Evolutionary conservation across 177 flowering plant genomes (phyloP), one percentile per base, ranked within the genome.

Genomic region (Vitis hybrid): DNA sequence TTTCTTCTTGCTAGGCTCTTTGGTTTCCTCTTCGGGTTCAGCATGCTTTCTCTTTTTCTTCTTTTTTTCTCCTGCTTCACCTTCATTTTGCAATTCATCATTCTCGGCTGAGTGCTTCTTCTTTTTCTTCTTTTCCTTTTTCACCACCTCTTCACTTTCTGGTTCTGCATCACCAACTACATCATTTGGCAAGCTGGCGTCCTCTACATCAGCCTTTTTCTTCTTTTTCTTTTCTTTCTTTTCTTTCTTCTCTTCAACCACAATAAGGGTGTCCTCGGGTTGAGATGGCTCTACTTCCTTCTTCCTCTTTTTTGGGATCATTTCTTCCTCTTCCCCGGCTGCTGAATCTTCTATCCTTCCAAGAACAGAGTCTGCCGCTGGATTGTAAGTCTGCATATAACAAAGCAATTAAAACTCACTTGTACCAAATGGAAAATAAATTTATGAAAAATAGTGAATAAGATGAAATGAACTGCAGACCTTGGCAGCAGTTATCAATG

Each of bases 401-500:
- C 11, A 56, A 19, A 27, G 12, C 49, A 12, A 18, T 60, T 3
- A 66, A 35, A 51, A 62, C 18, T 3, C 11, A 19, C 8, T 49
- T 5, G 14, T 1, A 30, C 32, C 7, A 67, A 16, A 15, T 11
- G 9, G 62, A 60, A 1, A 40, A 13, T 3, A 2, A 18, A 62
- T 10, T 56, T 7, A 52, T 51, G 11, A 56, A 62, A n/a, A 4
- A 27, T 48, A 32, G 10, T 14, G 18, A 16, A 46, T 11, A 19
- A 11, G 8, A n/a, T 2, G 65, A 71, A 27, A 35, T 3, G 58
- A 54, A 61, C 46, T 11, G 12, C 70, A 75, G 18, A 91, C 99
- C 99, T 95, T 93, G 2, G 98, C 94, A 60, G 99, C 71, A 51
- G 94, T 88, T 54, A 91, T 82, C 67, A 93, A 49, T 40, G 82